These are phyloP conservation scores for Metarhizium robertsii DNA, from an alignment of 2,329 filamentous ascomycete genomes.

Conservation along the genomic window DNA sequence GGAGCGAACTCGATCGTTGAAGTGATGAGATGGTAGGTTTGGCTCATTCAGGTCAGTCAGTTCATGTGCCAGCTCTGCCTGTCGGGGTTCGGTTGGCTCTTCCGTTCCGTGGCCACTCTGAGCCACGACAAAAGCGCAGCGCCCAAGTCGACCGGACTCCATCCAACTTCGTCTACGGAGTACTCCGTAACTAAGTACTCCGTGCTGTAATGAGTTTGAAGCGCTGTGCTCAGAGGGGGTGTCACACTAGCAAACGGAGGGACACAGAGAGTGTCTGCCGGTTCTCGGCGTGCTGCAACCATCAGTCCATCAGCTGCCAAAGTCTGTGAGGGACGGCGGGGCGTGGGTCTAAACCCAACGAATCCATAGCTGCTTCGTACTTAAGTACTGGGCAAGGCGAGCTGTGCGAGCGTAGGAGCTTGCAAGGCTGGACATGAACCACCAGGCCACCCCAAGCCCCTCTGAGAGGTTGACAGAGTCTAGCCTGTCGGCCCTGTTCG, in stretches of 20 bases:
- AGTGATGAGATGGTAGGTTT: constrained; percentile 4
- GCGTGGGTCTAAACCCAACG: too few relatives aligned
- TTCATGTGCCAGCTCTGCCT: constrained; percentile 3
- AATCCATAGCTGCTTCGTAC: neutral
- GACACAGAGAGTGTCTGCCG: neutral
- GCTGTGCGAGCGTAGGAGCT: neutral
- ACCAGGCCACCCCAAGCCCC: neutral
- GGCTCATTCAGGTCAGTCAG: neutral
- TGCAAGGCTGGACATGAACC: neutral
- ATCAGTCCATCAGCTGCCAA: too few relatives aligned
- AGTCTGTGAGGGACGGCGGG: too few relatives aligned
- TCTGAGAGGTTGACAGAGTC: neutral
- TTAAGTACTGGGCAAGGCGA: neutral
- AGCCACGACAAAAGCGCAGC: neutral
- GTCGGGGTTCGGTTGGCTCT: neutral
- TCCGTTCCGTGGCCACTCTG: neutral
- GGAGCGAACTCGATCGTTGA: constrained; percentile 1
- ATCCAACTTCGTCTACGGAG: neutral
- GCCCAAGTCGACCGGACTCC: neutral
- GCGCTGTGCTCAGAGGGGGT: neutral
- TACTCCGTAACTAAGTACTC: neutral
- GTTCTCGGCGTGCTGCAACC: too few relatives aligned
- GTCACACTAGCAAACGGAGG: neutral
- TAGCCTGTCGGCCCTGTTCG: neutral
- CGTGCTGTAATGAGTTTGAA: neutral